These are phyloP conservation scores for Capillidium heterosporum DNA, from an alignment of 371 early-diverging fungal species.

Conservation along the genomic window DNA sequence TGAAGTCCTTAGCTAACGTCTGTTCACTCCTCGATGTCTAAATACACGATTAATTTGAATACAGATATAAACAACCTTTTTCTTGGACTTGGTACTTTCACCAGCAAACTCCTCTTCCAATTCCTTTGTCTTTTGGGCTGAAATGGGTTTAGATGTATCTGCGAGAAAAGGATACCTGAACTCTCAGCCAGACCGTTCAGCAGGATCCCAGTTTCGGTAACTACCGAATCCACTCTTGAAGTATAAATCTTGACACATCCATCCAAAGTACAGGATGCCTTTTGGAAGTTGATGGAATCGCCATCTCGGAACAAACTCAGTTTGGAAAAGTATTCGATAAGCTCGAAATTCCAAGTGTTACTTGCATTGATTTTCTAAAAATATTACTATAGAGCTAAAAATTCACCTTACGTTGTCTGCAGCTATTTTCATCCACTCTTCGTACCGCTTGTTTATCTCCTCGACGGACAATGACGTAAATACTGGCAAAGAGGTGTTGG, in stretches of 20 bases:
- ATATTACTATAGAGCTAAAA: neutral
- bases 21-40: conserved; percentile 18
- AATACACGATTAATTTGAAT: neutral
- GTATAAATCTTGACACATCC: conserved; percentile 98
- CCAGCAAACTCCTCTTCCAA: conserved; percentile 26
- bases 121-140: conserved; percentile 22
- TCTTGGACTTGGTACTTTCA: conserved; percentile 17
- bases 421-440: conserved; percentile 95
- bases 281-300: conserved; percentile 96
- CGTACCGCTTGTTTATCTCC: conserved; percentile 16
- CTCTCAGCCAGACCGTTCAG: conserved; percentile 69
- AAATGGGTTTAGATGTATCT: conserved; percentile 7
- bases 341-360: conserved; percentile 95
- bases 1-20: conserved; percentile 68
- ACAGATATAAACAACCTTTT: conserved; percentile 12
- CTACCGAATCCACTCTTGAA: conserved; percentile 96
- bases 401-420: conserved; percentile 66
- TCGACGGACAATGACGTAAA: conserved; percentile 8
- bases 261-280: conserved; percentile 96
- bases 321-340: conserved; percentile 97
- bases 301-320: conserved; percentile 87
- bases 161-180: conserved; percentile 18
- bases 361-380: conserved; percentile 88
- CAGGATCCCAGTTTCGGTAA: conserved; percentile 85
- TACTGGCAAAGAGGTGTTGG: conserved; percentile 4